Percentiles rank a stretch among this genome's conserved stretches.
These are phyloP conservation scores for Cotoneaster glaucophyllus DNA, from an alignment of 306 rosid species.

Conservation along the genomic window DNA sequence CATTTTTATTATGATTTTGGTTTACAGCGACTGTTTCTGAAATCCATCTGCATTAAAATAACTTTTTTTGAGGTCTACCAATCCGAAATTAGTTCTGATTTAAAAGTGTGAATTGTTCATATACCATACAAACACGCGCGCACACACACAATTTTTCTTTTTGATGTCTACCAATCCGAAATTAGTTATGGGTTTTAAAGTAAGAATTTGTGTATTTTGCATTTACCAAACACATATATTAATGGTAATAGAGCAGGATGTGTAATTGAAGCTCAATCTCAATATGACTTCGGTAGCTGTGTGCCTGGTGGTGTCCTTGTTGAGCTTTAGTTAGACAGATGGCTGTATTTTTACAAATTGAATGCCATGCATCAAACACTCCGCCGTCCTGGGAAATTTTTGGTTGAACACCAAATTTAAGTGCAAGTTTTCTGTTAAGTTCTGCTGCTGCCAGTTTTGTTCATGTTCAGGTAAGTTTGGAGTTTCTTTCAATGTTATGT, in stretches of 20 bases:
- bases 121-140: neutral
- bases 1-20: conserved; percentile 6
- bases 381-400: neutral
- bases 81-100: neutral
- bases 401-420: neutral
- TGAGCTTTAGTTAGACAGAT: neutral
- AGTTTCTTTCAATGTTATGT: conserved; percentile 16
- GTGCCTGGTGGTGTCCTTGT: neutral
- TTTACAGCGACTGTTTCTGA: neutral
- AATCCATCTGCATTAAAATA: neutral
- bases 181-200: neutral
- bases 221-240: neutral
- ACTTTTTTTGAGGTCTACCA: neutral
- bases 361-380: neutral
- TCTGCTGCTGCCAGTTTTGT: conserved; percentile 19
- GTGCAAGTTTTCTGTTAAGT: conserved; percentile 3
- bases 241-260: conserved; percentile 1
- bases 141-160: neutral
- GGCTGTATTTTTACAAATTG: neutral
- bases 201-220: no score
- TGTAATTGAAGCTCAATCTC: conserved; percentile 11
- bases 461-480: conserved; percentile 25
- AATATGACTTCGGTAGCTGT: neutral
- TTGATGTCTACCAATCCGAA: no score
- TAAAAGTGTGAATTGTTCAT: neutral